Percentiles rank a stretch among this genome's conserved stretches.
Conservation (phyloP, 2,329 filamentous ascomycete species). For the Lecanicillium sp. region DNA sequence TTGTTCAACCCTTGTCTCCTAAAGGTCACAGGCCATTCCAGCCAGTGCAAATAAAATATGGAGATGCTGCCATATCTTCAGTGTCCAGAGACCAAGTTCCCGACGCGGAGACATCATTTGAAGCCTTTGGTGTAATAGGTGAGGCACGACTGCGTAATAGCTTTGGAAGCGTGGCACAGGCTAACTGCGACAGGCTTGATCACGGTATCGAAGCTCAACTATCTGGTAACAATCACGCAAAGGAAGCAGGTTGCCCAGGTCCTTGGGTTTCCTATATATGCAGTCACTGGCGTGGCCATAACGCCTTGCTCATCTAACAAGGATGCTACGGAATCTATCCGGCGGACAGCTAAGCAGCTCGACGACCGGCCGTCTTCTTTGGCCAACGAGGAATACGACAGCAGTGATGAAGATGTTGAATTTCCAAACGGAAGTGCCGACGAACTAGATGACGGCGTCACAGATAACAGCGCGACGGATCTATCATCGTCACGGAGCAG, state of each 20-base stretch:
- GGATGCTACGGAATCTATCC: slow-evolving; percentile 67
- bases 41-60: slow-evolving; percentile 64
- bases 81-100: slow-evolving; percentile 35
- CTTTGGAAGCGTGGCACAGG: slow-evolving; percentile 7
- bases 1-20: slow-evolving; percentile 63
- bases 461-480: slow-evolving; percentile 23
- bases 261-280: slow-evolving; percentile 72
- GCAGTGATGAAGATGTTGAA: slow-evolving; percentile 38
- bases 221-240: slow-evolving; percentile 77
- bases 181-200: slow-evolving; percentile 57
- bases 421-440: slow-evolving; percentile 25
- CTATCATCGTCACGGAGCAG: slow-evolving; percentile 41
- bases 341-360: slow-evolving; percentile 43
- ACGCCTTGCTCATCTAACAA: slow-evolving; percentile 72
- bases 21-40: slow-evolving; percentile 48
- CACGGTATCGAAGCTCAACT: slow-evolving; percentile 70
- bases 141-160: slow-evolving; percentile 11
- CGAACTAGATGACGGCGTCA: slow-evolving; percentile 34
- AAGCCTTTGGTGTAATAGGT: slow-evolving; percentile 54
- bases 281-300: slow-evolving; percentile 81
- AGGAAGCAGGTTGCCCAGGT: slow-evolving; percentile 86
- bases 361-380: slow-evolving; percentile 29
- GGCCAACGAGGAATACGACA: slow-evolving; percentile 33
- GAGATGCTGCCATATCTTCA: slow-evolving; percentile 39
- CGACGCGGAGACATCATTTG: slow-evolving; percentile 43